Conservation (phyloP, 805 yeast species). For the Zygoascus ofunaensis region DNA sequence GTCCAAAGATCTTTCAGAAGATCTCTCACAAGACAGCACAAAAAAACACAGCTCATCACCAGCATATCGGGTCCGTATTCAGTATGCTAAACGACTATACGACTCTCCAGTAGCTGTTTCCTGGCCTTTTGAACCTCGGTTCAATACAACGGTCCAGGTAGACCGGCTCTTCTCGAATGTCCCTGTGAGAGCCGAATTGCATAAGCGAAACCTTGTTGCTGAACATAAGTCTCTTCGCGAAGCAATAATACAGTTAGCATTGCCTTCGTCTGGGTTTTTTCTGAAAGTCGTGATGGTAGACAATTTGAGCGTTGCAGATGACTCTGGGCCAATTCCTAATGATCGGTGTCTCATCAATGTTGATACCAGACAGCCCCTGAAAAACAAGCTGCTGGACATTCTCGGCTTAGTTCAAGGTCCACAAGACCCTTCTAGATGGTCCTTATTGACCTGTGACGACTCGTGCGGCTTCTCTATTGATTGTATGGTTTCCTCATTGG, state of each 20-base stretch:
- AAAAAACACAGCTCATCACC: not conserved
- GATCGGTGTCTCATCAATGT: too few species aligned
- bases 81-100: constrained; percentile 6
- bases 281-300: not conserved
- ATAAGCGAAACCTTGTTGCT: too few species aligned
- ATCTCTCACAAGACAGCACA: too few species aligned
- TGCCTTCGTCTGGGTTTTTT: not conserved
- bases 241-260: too few species aligned
- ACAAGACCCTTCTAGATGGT: too few species aligned
- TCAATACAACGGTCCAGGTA: constrained; percentile 17
- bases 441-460: too few species aligned
- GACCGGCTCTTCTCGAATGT: constrained; percentile 16
- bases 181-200: constrained; percentile 18
- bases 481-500: not conserved
- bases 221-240: too few species aligned
- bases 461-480: not conserved
- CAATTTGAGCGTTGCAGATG: too few species aligned
- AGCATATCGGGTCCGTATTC: constrained; percentile 11
- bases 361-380: too few species aligned
- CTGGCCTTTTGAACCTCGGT: not conserved
- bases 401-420: too few species aligned
- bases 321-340: too few species aligned
- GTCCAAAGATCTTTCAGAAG: constrained; percentile 30
- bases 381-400: too few species aligned
- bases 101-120: not conserved